Base-by-base conservation (phyloP, 2,329 filamentous ascomycete species). In the Fusarium tricinctum region DNA sequence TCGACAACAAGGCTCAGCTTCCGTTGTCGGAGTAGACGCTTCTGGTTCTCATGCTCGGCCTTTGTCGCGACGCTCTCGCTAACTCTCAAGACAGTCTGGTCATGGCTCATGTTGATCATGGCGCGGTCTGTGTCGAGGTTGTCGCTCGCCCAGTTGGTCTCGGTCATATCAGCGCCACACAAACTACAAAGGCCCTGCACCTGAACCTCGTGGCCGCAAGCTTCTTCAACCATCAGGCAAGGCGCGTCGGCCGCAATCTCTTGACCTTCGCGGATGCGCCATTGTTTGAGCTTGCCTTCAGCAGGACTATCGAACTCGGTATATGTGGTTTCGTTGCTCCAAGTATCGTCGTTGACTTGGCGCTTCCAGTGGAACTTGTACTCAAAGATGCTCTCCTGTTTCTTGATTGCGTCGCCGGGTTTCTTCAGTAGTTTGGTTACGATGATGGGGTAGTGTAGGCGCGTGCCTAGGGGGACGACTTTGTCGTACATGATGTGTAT, bases 101-200 rank as follows among this genome's bases (percentile, higher is more conserved):
- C 93, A 80, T 99, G 96, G 28, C 92, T 91, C 89, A 97, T 97
- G 80, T 95, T 95, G 78, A 99, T 95, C 61, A 92, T 93, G 51
- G 96, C 96, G 71, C 95, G 93, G 67, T 92, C 89, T 4, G 92
- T 91, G 78, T 97, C 93, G 72, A 88, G 87, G 47, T 89, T 84
- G 67, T 94, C 91, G 62, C 90, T 93, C 56, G 93, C 93, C 87
- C 93, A 97, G 78, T 90, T 92, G 72, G 90, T 87, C 85, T 93
- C 90, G 55, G 93, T 97, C 94, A 99, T 97, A 80, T 98, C 94
- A 80, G 95, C 93, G 68, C 96, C 96, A 80, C 96, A 99, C 66
- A 94, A 88, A 61, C 90, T 93, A 81, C 96, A 99, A 70, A 99
- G 86, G 44, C 94, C 94, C 58, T 92, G 91, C 76, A 93, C 97